Base-by-base conservation (phyloP, 2,329 filamentous ascomycete species). In the Plectosphaerella plurivora region DNA sequence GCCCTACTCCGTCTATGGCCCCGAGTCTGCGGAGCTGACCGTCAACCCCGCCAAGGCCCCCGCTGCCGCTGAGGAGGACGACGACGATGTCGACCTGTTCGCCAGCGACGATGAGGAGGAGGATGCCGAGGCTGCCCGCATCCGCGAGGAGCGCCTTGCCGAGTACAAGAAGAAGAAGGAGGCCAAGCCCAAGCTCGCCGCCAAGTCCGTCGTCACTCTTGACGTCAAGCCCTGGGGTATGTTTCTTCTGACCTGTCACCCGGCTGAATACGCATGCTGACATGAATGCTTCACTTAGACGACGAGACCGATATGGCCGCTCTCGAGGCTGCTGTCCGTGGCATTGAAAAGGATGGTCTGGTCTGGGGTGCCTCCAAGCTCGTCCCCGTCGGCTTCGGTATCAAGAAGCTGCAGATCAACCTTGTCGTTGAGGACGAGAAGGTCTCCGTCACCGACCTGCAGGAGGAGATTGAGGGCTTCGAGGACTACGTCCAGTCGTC, bases 351-450 rank as follows among this genome's bases (percentile, higher is more conserved):
- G 82, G 93, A 97, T 48, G 94, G 94, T 77, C 89, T 99, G 58
- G 86, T 95, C 59, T 99, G 94, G 94, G 93, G 93, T 85, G 85
- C 81, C 60, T 92, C 89, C 73, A 89, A 94, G 82, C 80, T 96
- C 60, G 87, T 96, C 50, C 73, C 92, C 61, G 87, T 99, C 65
- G 93, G 92, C 68, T 99, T 90, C 82, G 94, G 94, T 82, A 95
- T 99, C 82, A 94, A 89, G 83, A 97, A 97, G 85, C 86, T 99
- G 59, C 93, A 97, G 84, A 96, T 99, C 81, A 97, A 90, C 87
- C 76, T 97, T 63, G 91, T 97, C 65, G 79, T 97, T 60, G 94
- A 97, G 82, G 94, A 99, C 72, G 93, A 97, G 62, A 97, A 97
- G 84, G 74, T 99, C 69, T 92, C 89, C 61, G 73, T 89, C 60